Base-by-base conservation (phyloP, 768 basidiomycete species). In the Calvatia gigantea region DNA sequence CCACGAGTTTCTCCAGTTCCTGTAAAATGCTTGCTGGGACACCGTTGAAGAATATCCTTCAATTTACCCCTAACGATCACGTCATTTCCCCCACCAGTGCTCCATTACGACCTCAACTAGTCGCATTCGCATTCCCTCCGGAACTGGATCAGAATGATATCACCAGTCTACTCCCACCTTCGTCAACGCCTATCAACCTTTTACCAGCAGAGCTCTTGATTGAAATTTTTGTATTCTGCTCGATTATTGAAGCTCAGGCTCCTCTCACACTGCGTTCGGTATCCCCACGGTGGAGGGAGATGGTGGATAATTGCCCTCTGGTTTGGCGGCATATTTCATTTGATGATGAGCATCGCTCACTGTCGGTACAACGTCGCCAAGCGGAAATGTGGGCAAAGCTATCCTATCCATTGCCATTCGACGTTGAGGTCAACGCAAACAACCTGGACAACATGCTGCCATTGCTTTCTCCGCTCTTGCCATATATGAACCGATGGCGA, bases 151-250 rank as follows among this genome's bases (percentile, higher is more conserved):
- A 31, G 42, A 37, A 33, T 47, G 54, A 55, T 31, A 14, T 27
- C 14, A 8, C 51, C 25, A 32, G 19, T 19, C 27, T 25, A 41
- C 44, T 27, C 42, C 41, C 53, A 23, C 42, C 58, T 8, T 51
- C 55, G 28, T 46, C 47, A 23, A 48, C 52, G 11, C 60, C 64
- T 37, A 71, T 75, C 32, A 50, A 64, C 27, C 47, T 52, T 29
- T 70, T 89, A 14, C 87, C 87, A 0, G 69, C 78, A 9, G 87
- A 90, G 56, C 65, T 90, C 11, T 75, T 89, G 25, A 73, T 81
- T 58, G 80, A 86, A 54, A 80, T 87, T 43, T 89, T 89, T 67
- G 65, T 66, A 3, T 73, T 71, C 38, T 75, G 72, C 58, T 71
- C 73, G 1, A 63, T 65, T n/a, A 71, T 69, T 25, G 73, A 79